Evolutionary conservation across 257 asterid species (phyloP), one percentile per base, ranked within the genome.

Genomic region (Verbena officinalis): DNA sequence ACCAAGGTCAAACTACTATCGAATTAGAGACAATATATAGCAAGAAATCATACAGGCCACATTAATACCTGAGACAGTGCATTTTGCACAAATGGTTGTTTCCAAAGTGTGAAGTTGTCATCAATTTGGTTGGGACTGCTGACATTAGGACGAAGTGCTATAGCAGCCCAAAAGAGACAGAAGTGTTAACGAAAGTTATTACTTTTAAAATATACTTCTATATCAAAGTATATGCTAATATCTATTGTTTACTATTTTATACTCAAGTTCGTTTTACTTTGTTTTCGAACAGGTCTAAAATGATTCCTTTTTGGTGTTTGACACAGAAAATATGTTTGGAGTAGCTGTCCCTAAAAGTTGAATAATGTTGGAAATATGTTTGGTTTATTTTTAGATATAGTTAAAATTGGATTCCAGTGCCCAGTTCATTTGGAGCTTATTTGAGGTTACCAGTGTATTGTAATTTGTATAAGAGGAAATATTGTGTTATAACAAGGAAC

Each of bases 131-230:
- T 84, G 57, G 85, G 65, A 62, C 76, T 79, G 75, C 77, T 76
- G 72, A 91, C 74, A 70, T 23, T 84, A 51, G 99, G 99, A 50
- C 97, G 97, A 80, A 93, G 95, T 53, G 99, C 99, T 93, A 72
- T 56, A 79, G 56, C 68, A 81, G 50, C 75, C 45, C 59, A 71
- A 70, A 65, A 66, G 64, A 54, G 55, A 81, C 46, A 57, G 14
- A 45, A 44, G 56, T n/a, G 52, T 71, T 56, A 62, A 58, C 4
- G 48, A 43, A 67, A 54, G 72, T 39, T 59, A 43, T 40, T 7
- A 46, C 55, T 49, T 52, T 31, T 46, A 31, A 55, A 49, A 48
- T n/a, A 60, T 57, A 43, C 45, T 58, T 54, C 40, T 49, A 55
- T 40, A 54, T 42, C 21, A 20, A 58, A 55, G 23, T 22, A 48